phyloP scores from a whole-genome alignment of 176 grass and related monocot species.

The Lolium rigidum region DNA sequence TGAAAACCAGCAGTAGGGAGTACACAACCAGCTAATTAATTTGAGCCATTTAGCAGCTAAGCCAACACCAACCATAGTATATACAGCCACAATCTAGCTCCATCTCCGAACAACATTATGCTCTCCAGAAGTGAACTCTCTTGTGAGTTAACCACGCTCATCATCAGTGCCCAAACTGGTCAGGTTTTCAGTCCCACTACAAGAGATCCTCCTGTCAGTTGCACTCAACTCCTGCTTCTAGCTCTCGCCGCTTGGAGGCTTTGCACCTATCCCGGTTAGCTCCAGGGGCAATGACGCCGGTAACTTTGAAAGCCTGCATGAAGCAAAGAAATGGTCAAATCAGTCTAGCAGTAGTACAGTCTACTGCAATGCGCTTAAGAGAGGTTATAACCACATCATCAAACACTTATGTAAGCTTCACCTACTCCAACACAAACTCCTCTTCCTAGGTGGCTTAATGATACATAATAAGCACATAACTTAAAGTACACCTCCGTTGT shows the following conservation, averaged over 20 bases:
- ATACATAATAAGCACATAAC: not conserved
- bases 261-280: not conserved
- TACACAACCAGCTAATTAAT: constrained; percentile 16
- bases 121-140: constrained; percentile 1
- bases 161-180: not conserved
- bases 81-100: constrained; percentile 34
- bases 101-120: not conserved
- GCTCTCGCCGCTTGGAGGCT: constrained; percentile 4
- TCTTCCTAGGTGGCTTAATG: not conserved
- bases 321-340: constrained; percentile 35
- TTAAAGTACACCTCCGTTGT: not conserved
- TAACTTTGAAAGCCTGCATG: constrained; percentile 42
- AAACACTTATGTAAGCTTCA: not conserved
- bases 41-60: constrained; percentile 19
- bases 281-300: constrained; percentile 1
- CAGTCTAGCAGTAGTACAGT: not conserved
- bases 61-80: constrained; percentile 19
- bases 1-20: constrained; percentile 35
- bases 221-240: constrained; percentile 25
- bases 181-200: constrained; percentile 4
- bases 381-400: not conserved
- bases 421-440: not conserved
- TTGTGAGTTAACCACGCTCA: not conserved
- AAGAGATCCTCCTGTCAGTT: constrained; percentile 29
- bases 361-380: not conserved